Base-by-base conservation (phyloP, 2,329 filamentous ascomycete species). In the Botrytis galanthina region DNA sequence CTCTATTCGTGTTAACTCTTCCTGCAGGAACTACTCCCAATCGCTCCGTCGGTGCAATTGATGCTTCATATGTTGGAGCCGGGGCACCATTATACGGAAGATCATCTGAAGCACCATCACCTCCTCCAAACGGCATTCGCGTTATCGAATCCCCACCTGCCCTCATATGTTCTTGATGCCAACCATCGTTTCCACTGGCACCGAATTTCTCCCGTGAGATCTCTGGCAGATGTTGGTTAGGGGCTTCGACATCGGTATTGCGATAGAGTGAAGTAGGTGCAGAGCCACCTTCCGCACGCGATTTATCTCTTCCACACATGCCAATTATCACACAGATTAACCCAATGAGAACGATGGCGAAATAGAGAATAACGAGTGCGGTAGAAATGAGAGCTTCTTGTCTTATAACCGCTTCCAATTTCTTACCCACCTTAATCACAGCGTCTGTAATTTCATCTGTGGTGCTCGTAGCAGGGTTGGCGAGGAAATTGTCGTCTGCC, bases 401-500 rank as follows among this genome's bases (percentile, higher is more conserved):
- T 67, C 89, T 85, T 75, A 99, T 90, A 76, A 86, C 89, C 72
- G 87, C 87, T 78, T 88, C 84, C 35, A 98, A 85, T 80, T 89
- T 89, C 74, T 87, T 83, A 42, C 91, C 88, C 74, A 98, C 91
- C 76, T 90, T 87, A 73, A 87, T 81, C 60, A 98, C 88, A 35
- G 94, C 93, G 74, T 87, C 90, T 26, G 91, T 93, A 78, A 98
- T 92, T 80, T 95, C 92, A 83, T 98, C 93, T 57, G 90, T 90
- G 12, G 94, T 91, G 73, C 90, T 88, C 76, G 87, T 88, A 44
- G 90, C 90, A 0, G 94, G 91, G 74, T 91, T 89, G n/a, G 93
- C 87, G 66, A 98, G 89, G 82, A 98, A 96, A 18, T 87, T 88
- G 57, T 88, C 87, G 70, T 91, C 86, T 70, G 88, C 85, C 18